Conservation (phyloP, 768 basidiomycete genomes). For the Lepiota subincarnata region DNA sequence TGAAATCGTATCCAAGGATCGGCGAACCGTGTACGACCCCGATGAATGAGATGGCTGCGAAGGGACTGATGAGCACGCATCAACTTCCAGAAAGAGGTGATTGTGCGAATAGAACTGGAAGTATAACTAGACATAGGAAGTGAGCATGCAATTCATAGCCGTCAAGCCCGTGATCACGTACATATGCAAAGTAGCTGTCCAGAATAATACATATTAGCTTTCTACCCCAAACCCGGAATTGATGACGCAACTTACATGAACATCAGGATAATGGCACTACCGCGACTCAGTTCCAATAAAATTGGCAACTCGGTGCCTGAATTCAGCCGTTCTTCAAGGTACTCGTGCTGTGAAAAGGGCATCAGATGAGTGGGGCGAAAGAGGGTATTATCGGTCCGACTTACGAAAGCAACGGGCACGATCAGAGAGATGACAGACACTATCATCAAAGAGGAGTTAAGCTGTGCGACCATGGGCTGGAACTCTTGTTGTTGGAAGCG, state of each 20-base stretch:
- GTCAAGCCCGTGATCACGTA: slow-evolving; percentile 9
- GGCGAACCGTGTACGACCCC: slow-evolving; percentile 20
- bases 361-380: slow-evolving; percentile 14
- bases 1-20: slow-evolving; percentile 12
- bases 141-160: neutral
- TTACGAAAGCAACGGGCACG: slow-evolving; percentile 57
- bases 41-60: slow-evolving; percentile 19
- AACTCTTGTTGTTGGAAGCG: slow-evolving; percentile 50
- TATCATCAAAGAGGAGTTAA: slow-evolving; percentile 65
- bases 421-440: slow-evolving; percentile 68
- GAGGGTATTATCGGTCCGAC: slow-evolving; percentile 18
- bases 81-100: slow-evolving; percentile 37
- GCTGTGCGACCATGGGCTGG: slow-evolving; percentile 53
- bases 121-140: slow-evolving; percentile 30
- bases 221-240: neutral
- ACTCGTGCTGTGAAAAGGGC: slow-evolving; percentile 26
- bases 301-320: slow-evolving; percentile 35
- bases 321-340: slow-evolving; percentile 29
- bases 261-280: slow-evolving; percentile 43
- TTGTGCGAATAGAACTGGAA: slow-evolving; percentile 55
- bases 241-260: slow-evolving; percentile 30
- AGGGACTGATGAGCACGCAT: slow-evolving; percentile 20
- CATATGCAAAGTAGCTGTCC: slow-evolving; percentile 25
- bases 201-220: slow-evolving; percentile 8
- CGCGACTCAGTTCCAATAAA: slow-evolving; percentile 42